Base-by-base conservation (phyloP, 306 rosid species). In the Nissolia schottii region DNA sequence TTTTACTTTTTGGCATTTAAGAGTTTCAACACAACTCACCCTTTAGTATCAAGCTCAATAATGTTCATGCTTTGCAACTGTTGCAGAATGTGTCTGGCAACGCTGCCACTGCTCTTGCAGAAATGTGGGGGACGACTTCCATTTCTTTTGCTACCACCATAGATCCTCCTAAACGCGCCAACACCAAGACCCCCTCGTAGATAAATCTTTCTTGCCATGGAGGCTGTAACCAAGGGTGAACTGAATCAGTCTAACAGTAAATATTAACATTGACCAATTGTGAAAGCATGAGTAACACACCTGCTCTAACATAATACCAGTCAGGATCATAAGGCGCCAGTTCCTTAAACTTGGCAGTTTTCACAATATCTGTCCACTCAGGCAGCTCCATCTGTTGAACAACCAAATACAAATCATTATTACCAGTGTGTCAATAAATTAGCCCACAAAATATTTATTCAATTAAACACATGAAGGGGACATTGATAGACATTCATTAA, bases 131-230 rank as follows among this genome's bases (percentile, higher is more conserved):
- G 94, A 1, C 92, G 80, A 43, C 96, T 90, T 22, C 93, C 96
- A 15, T 90, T 88, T 72, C 96, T 86, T 84, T 85, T 50, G 84
- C 91, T 86, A 1, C 96, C 96, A 73, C 96, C 96, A 29, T 90
- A 90, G 27, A 90, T 90, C 74, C 91, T 79, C 41, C 54, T 69
- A 51, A 90, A 90, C 14, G 93, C 87, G 3, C 96, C 96, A 27
- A 88, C 96, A 50, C 96, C 96, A 19, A 88, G 91, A 19, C 96
- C 96, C 1, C 93, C 93, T 71, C 96, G 80, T 85, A 90, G 70
- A 79, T 87, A 90, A 67, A 87, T 79, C 83, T 90, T 90, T 79
- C 96, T 82, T 34, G 96, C 96, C 86, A 90, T 84, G 19, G 96
- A 90, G 40, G 96, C 96, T 80, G 70, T 61, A 75, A 51, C 32